phyloP scores from a whole-genome alignment of 169 alveolate genomes.

The Plasmodium yoelii region DNA sequence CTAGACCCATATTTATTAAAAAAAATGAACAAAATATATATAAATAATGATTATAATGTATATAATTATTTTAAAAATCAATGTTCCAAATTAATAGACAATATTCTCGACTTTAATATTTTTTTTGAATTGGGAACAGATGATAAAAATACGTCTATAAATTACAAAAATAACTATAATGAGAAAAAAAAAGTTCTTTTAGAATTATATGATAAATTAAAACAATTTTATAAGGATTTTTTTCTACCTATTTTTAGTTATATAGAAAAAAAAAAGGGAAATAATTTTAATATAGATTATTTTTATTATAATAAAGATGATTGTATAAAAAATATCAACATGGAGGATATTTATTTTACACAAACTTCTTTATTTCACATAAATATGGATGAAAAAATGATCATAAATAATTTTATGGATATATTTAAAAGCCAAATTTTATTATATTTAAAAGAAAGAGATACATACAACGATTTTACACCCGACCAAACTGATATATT shows the following conservation, averaged over 20 bases:
- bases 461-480: not conserved
- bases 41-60: slow-evolving; percentile 36
- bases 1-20: slow-evolving; percentile 61
- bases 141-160: slow-evolving; percentile 30
- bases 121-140: slow-evolving; percentile 28
- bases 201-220: slow-evolving; percentile 37
- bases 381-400: slow-evolving; percentile 23
- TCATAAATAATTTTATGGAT: slow-evolving; percentile 69
- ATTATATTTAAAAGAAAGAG: slow-evolving; percentile 28
- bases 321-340: slow-evolving; percentile 8
- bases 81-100: slow-evolving; percentile 27
- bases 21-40: slow-evolving; percentile 49
- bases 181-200: slow-evolving; percentile 45
- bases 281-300: slow-evolving; percentile 20
- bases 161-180: slow-evolving; percentile 26
- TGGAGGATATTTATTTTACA: slow-evolving; percentile 7
- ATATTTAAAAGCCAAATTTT: slow-evolving; percentile 63
- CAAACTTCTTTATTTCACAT: slow-evolving; percentile 6
- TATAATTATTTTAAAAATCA: slow-evolving; percentile 58
- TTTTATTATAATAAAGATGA: slow-evolving; percentile 30
- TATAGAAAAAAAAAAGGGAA: slow-evolving; percentile 47
- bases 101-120: slow-evolving; percentile 23
- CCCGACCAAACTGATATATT: not conserved
- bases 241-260: slow-evolving; percentile 60
- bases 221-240: slow-evolving; percentile 53